Evolutionary conservation across 108 stramenopile genomes (phyloP).

Genomic region (Chaetoceros muelleri): DNA sequence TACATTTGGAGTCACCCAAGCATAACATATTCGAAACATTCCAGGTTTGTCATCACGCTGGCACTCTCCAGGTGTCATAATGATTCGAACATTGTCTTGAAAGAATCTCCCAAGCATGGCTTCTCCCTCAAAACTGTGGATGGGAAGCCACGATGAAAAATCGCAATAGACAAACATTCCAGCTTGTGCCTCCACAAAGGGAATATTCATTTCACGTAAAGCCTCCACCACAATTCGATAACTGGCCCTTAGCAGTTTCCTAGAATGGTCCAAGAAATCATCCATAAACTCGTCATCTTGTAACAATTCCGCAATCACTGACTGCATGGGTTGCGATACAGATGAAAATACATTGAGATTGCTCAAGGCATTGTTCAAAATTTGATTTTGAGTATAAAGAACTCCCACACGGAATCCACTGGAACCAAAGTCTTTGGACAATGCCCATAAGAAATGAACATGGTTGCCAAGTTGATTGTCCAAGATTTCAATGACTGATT

Average conservation of each 20-base stretch:
- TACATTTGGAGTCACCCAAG: constrained; percentile 60
- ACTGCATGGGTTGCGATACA: constrained; percentile 76
- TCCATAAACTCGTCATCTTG: constrained; percentile 77
- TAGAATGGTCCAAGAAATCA: constrained; percentile 44
- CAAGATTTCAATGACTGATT: constrained; percentile 49
- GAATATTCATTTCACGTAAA: constrained; percentile 72
- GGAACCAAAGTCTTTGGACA: constrained; percentile 90
- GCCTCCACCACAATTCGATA: constrained; percentile 47
- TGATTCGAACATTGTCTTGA: constrained; percentile 55
- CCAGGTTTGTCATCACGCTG: constrained; percentile 65
- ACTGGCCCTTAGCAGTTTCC: constrained; percentile 30
- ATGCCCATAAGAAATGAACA: constrained; percentile 81
- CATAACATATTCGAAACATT: constrained; percentile 85
- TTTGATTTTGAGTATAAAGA: constrained; percentile 73
- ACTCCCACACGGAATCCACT: constrained; percentile 80
- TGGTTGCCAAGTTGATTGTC: constrained; percentile 65
- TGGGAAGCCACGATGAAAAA: constrained; percentile 66
- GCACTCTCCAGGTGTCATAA: constrained; percentile 78
- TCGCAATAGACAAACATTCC: constrained; percentile 86
- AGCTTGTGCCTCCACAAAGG: constrained; percentile 58
- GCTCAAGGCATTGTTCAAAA: constrained; percentile 33
- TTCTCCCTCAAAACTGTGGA: constrained; percentile 60
- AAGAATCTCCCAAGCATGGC: constrained; percentile 39
- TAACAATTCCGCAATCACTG: constrained; percentile 59
- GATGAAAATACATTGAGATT: constrained; percentile 66